Conservation (phyloP, 164 flowering plant genomes). For the Warburgia ugandensis region DNA sequence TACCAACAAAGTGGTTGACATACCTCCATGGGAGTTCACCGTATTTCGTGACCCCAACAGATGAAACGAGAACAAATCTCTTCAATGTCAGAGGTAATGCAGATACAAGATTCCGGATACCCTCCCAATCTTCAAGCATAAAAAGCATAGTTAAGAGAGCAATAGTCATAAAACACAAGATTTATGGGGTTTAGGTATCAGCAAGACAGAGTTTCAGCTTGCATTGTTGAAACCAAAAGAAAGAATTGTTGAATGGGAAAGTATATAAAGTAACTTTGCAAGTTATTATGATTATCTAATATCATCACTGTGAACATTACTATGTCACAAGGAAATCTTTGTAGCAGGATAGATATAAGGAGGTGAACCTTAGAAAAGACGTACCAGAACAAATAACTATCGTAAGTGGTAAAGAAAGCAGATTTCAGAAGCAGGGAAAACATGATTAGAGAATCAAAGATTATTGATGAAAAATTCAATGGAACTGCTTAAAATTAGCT, state of each 20-base stretch:
- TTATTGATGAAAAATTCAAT: too few species aligned
- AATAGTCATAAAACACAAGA: not conserved
- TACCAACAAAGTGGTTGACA: slow-evolving; percentile 6
- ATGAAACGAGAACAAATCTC: slow-evolving; percentile 88
- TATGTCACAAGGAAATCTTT: too few species aligned
- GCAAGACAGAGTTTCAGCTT: not conserved
- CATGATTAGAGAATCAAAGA: too few species aligned
- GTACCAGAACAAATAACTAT: too few species aligned
- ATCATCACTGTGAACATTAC: too few species aligned
- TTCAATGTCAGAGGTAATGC: slow-evolving; percentile 69
- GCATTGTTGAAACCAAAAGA: not conserved
- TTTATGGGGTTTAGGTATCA: not conserved
- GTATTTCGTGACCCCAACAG: slow-evolving; percentile 94
- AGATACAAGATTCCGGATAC: slow-evolving; percentile 77
- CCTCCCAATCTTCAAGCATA: slow-evolving; percentile 84
- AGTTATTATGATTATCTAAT: too few species aligned
- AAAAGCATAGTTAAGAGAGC: slow-evolving; percentile 3
- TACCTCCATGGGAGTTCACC: slow-evolving; percentile 98
- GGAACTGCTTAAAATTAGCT: too few species aligned
- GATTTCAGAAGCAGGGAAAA: too few species aligned
- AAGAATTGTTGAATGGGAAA: not conserved
- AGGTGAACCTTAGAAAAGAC: too few species aligned
- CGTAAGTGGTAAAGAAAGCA: too few species aligned
- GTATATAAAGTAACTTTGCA: too few species aligned
- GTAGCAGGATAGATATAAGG: too few species aligned